Conservation (phyloP, 2,329 filamentous ascomycete genomes). For the Neurospora sp. region DNA sequence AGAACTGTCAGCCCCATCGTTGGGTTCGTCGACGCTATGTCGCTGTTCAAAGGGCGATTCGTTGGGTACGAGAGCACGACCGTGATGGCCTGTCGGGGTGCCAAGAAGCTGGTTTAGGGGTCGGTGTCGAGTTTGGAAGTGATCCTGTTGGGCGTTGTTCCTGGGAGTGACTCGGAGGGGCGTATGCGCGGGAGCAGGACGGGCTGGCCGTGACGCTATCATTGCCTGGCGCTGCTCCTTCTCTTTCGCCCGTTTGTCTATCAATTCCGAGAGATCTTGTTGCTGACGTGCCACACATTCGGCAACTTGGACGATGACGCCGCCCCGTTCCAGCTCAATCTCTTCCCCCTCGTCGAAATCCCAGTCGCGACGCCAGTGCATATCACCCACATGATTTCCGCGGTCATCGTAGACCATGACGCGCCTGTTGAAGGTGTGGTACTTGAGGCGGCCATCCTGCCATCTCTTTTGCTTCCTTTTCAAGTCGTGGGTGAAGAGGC, state of each 20-base stretch:
- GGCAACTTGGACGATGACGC: slow-evolving; percentile 68
- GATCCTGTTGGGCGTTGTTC: slow-evolving; percentile 20
- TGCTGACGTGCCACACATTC: slow-evolving; percentile 63
- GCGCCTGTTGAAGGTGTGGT: slow-evolving; percentile 82
- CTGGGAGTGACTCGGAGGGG: slow-evolving; percentile 1
- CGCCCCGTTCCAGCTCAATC: slow-evolving; percentile 63
- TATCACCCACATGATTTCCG: slow-evolving; percentile 73
- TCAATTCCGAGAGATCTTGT: slow-evolving; percentile 66
- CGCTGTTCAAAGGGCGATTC: slow-evolving; percentile 58
- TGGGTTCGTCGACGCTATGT: slow-evolving; percentile 24
- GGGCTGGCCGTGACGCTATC: slow-evolving; percentile 28
- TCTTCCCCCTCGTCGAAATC: slow-evolving; percentile 76
- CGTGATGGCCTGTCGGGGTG: slow-evolving; percentile 51
- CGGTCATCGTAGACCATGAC: slow-evolving; percentile 83
- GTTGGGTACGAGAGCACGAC: slow-evolving; percentile 45
- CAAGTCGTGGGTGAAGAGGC: slow-evolving; percentile 79
- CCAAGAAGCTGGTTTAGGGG: slow-evolving; percentile 52
- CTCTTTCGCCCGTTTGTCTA: slow-evolving; percentile 58
- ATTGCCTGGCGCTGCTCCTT: slow-evolving; percentile 38
- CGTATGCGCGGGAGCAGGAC: slow-evolving; percentile 7
- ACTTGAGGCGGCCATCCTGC: slow-evolving; percentile 85
- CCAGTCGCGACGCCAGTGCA: slow-evolving; percentile 63
- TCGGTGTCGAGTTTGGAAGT: slow-evolving; percentile 31
- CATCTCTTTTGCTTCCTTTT: slow-evolving; percentile 82
- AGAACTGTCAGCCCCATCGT: slow-evolving; percentile 15